Base-by-base conservation (phyloP, 306 rosid genomes). In the Calophaca sinica region DNA sequence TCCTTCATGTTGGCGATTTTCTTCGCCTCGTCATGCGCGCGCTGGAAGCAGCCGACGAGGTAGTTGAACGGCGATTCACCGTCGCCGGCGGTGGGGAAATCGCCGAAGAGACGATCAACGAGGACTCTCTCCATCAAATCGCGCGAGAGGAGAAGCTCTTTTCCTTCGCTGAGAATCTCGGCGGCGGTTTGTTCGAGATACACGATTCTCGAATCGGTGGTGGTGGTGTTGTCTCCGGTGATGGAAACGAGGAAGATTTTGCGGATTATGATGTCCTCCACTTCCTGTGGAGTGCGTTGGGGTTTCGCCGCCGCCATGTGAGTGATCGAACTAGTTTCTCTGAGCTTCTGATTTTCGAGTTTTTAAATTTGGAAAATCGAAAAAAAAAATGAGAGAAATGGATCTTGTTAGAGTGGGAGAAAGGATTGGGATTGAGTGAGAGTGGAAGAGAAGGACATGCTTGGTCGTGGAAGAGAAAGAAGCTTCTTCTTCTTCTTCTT, bases 111-210 rank as follows among this genome's bases (percentile, higher is more conserved):
- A 0, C 99, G 97, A 87, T 96, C 99, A 76, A 96, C 84, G 3
- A 96, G 68, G 58, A 92, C 53, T 50, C 93, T 38, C 81, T 96
- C 99, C 91, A 88, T 88, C 28, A 75, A 73, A 70, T 96, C 99
- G 35, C 90, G 82, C 2, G 91, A 85, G 45, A 96, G 90, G 63
- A 80, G 78, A 59, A 96, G 79, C 7, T 80, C 84, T 41, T 90
- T 89, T 3, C 90, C 85, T 39, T 96, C 99, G 82, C 98, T 96
- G 31, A 96, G 89, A 80, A 96, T 81, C 82, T 92, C 98, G 5
- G 99, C 99, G 1, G 98, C 99, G 15, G 98, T 85, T 75, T 78
- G 46, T 74, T 90, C 99, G 70, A 96, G 39, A 83, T 92, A 92
- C 12, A 88, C 85, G 75, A 88, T 53, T 66, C 94, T 78, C 0